Conservation (phyloP, 1,139 yeast genomes). For the Eremothecium cymbalariae region DNA sequence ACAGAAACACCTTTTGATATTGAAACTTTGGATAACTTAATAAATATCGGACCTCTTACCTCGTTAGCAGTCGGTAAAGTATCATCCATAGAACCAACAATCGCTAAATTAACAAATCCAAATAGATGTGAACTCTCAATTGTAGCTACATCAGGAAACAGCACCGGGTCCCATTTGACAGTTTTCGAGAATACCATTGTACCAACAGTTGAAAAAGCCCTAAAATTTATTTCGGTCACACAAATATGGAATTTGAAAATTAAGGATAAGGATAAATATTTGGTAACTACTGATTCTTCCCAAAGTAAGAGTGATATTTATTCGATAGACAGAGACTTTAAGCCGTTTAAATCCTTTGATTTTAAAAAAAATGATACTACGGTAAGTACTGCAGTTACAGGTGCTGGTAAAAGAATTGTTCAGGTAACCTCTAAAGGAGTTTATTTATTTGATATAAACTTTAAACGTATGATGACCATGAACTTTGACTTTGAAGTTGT, state of each 20-base stretch:
- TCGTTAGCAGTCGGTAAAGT: conserved; percentile 59
- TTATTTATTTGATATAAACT: conserved; percentile 55
- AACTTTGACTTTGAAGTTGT: conserved; percentile 45
- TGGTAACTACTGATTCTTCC: conserved; percentile 65
- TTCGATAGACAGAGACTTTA: conserved; percentile 55
- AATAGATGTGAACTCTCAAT: conserved; percentile 57
- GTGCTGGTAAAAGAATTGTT: conserved; percentile 53
- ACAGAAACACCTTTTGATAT: conserved; percentile 34
- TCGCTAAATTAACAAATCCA: conserved; percentile 62
- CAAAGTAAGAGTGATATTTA: conserved; percentile 65
- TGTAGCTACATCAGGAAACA: conserved; percentile 64
- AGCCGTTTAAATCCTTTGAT: conserved; percentile 53
- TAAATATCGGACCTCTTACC: conserved; percentile 69
- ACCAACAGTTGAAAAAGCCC: conserved; percentile 58
- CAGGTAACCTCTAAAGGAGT: conserved; percentile 69
- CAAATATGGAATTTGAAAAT: conserved; percentile 59
- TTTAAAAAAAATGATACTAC: conserved; percentile 61
- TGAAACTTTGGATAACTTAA: conserved; percentile 44
- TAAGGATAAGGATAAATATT: conserved; percentile 42
- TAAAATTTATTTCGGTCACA: conserved; percentile 68
- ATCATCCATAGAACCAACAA: conserved; percentile 44
- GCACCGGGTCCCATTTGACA: conserved; percentile 46
- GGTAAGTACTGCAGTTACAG: conserved; percentile 55
- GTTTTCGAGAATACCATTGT: conserved; percentile 56
- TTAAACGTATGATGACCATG: conserved; percentile 38